These are phyloP conservation scores for Huiozyma sinensis DNA, from an alignment of 805 yeast species.

Conservation along the genomic window DNA sequence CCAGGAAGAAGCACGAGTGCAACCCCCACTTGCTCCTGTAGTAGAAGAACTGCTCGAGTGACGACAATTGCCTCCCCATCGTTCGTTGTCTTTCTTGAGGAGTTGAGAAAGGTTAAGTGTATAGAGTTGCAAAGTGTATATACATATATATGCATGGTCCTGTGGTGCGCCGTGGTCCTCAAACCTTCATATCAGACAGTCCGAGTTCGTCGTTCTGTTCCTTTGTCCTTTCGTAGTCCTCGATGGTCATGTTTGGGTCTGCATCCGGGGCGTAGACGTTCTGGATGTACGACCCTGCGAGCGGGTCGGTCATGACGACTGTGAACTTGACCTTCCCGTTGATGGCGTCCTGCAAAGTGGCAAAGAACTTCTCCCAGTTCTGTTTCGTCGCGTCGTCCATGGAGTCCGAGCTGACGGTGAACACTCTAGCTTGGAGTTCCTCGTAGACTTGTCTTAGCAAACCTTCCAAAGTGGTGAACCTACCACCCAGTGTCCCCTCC, in stretches of 20 bases:
- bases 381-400: slow-evolving; percentile 69
- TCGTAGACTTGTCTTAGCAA: slow-evolving; percentile 78
- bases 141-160: neutral
- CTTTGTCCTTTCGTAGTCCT: slow-evolving; percentile 79
- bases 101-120: too few relatives aligned
- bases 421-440: slow-evolving; percentile 77
- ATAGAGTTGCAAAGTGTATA: neutral
- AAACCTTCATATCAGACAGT: slow-evolving; percentile 34
- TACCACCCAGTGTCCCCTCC: slow-evolving; percentile 95
- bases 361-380: slow-evolving; percentile 80
- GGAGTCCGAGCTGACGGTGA: slow-evolving; percentile 78
- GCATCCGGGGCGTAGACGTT: slow-evolving; percentile 98
- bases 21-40: slow-evolving; percentile 16
- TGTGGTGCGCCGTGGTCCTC: neutral
- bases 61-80: slow-evolving; percentile 2
- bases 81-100: neutral
- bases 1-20: slow-evolving; percentile 20
- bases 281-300: slow-evolving; percentile 91
- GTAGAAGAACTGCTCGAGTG: slow-evolving; percentile 16
- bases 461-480: slow-evolving; percentile 96
- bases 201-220: slow-evolving; percentile 92
- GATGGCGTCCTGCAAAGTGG: slow-evolving; percentile 61
- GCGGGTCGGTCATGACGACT: slow-evolving; percentile 82
- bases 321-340: slow-evolving; percentile 79
- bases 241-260: slow-evolving; percentile 91